Conservation (phyloP, 2,329 filamentous ascomycete genomes). For the Epichloe hybrida region DNA sequence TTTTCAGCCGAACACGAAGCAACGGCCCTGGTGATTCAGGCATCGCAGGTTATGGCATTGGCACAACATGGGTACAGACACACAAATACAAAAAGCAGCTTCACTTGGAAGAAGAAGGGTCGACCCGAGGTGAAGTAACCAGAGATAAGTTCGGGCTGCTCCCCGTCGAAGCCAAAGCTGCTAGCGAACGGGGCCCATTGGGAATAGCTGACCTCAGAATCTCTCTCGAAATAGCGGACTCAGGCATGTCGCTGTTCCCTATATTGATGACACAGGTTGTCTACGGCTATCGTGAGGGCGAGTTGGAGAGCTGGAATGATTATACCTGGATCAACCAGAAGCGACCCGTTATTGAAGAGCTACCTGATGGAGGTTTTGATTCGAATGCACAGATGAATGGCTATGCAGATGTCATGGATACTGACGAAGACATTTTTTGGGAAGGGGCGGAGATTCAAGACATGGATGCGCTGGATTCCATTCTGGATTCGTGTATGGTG, state of each 20-base stretch:
- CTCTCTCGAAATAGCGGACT: constrained; percentile 61
- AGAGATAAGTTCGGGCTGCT: constrained; percentile 66
- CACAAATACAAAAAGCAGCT: constrained; percentile 64
- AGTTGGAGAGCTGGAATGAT: constrained; percentile 53
- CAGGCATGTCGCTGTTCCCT: constrained; percentile 64
- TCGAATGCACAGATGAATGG: constrained; percentile 33
- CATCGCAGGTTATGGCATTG: constrained; percentile 49
- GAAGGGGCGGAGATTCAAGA: constrained; percentile 43
- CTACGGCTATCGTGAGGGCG: constrained; percentile 60
- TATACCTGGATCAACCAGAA: constrained; percentile 38
- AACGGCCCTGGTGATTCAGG: constrained; percentile 51
- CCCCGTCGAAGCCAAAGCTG: constrained; percentile 67
- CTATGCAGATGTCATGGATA: constrained; percentile 42
- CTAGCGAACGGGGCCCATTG: constrained; percentile 57
- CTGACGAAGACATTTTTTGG: constrained; percentile 47
- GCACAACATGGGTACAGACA: constrained; percentile 63
- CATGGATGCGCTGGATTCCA: constrained; percentile 36
- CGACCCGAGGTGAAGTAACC: constrained; percentile 55
- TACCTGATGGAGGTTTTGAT: constrained; percentile 9
- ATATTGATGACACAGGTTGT: constrained; percentile 58
- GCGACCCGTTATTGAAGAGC: constrained; percentile 16
- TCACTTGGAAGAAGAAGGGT: constrained; percentile 59
- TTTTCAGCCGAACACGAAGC: constrained; percentile 50
- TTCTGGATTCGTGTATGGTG: constrained; percentile 43
- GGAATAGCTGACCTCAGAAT: constrained; percentile 68